phyloP scores from a whole-genome alignment of 108 stramenopile genomes.

The Stephanodiscus triporus region DNA sequence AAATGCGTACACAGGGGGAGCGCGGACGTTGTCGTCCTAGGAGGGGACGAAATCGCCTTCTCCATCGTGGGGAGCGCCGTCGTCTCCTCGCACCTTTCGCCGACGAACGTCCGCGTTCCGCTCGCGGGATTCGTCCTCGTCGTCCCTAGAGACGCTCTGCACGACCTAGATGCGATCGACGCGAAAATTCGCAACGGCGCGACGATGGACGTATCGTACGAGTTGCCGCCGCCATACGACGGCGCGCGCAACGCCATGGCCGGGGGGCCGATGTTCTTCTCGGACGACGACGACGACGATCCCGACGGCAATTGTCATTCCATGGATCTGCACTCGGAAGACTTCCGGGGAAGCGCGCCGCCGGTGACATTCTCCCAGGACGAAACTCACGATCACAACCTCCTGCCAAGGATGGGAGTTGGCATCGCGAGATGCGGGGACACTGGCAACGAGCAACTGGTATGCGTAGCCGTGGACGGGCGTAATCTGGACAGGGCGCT shows the following conservation, averaged over 20 bases:
- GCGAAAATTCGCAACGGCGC: constrained; percentile 6
- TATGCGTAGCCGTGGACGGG: constrained; percentile 43
- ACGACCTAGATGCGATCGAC: background rate
- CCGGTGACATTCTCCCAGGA: constrained; percentile 50
- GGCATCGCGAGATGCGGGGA: constrained; percentile 25
- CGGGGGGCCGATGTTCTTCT: constrained; percentile 47
- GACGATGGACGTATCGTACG: constrained; percentile 16
- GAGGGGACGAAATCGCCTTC: constrained; percentile 17
- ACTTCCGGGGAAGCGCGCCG: constrained; percentile 40
- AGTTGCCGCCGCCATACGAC: background rate
- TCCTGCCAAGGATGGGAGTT: constrained; percentile 47
- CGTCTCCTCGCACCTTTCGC: background rate
- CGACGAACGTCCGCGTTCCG: constrained; percentile 21
- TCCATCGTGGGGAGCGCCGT: constrained; percentile 35
- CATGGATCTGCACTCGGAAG: constrained; percentile 31
- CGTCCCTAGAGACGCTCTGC: background rate
- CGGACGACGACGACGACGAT: constrained; percentile 2
- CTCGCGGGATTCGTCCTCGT: constrained; percentile 37
- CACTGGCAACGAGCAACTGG: constrained; percentile 23
- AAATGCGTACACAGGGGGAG: constrained; percentile 21
- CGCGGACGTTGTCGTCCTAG: constrained; percentile 8
- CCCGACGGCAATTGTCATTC: background rate
- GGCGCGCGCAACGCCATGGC: constrained; percentile 28
- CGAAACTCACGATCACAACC: constrained; percentile 50
- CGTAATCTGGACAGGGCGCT: constrained; percentile 41